Evolutionary conservation across 345 rosid genomes (phyloP).

Genomic region (Adansonia digitata): DNA sequence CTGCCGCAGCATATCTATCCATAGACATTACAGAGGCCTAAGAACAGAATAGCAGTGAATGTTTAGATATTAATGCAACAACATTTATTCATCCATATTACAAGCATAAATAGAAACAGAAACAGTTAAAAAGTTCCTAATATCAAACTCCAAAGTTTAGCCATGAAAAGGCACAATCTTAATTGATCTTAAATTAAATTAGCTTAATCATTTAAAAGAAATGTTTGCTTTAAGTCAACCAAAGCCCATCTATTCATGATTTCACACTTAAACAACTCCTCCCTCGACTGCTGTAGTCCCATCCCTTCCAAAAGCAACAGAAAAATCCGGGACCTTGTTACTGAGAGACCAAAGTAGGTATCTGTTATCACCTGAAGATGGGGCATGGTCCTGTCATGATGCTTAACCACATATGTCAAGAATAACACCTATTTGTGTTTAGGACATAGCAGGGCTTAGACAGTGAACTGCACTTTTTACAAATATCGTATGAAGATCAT

Average conservation of each 20-base stretch:
- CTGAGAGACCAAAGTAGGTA: background rate
- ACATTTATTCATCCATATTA: background rate
- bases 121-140: background rate
- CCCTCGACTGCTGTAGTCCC: background rate
- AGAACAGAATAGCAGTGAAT: constrained; percentile 2
- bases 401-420: background rate
- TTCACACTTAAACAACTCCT: background rate
- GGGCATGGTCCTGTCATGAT: constrained; percentile 1
- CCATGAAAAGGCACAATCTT: background rate
- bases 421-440: background rate
- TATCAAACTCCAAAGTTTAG: background rate
- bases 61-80: background rate
- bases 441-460: background rate
- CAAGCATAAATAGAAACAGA: background rate
- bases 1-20: constrained; percentile 98
- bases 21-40: constrained; percentile 77
- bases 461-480: background rate
- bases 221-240: background rate
- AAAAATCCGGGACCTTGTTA: background rate
- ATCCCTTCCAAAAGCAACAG: background rate
- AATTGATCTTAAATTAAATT: background rate
- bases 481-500: background rate
- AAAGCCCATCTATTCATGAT: background rate
- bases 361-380: background rate
- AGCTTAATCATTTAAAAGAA: constrained; percentile 1